Conservation (phyloP, 2,329 filamentous ascomycete species). For the Elsinoe perseae region DNA sequence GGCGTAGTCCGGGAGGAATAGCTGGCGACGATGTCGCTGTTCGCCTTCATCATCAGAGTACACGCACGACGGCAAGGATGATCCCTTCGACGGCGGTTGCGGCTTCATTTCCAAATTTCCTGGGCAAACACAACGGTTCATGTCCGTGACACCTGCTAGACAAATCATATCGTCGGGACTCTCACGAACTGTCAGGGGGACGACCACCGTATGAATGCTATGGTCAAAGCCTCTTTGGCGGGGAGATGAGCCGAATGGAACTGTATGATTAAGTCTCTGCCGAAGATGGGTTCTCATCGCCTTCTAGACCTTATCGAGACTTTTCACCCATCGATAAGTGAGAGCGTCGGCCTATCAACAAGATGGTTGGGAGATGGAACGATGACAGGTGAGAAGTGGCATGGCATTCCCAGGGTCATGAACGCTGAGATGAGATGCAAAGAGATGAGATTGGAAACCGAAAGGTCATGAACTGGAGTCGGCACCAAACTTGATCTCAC, state of each 20-base stretch:
- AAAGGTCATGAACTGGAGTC: not conserved
- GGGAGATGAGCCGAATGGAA: not conserved
- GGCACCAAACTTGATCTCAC: not conserved
- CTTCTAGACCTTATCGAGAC: slow-evolving; percentile 2
- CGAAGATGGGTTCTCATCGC: not conserved
- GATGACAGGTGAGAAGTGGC: not conserved
- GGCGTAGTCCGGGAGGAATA: not conserved
- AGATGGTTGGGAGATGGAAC: too few species aligned
- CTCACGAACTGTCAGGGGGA: not conserved
- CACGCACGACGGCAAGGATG: not conserved
- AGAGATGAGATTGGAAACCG: not conserved
- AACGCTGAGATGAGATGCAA: not conserved
- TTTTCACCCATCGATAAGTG: slow-evolving; percentile 3
- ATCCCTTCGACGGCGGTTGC: not conserved
- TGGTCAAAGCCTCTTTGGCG: not conserved
- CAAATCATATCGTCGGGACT: not conserved
- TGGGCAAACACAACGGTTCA: not conserved
- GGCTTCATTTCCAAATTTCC: not conserved
- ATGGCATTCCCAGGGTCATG: not conserved
- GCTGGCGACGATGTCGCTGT: not conserved
- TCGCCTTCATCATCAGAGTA: not conserved
- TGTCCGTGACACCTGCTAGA: not conserved
- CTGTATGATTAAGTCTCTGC: not conserved
- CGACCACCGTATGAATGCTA: not conserved
- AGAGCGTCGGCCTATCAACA: not conserved